phyloP scores from a whole-genome alignment of 345 rosid genomes.

The Reutealis trisperma region DNA sequence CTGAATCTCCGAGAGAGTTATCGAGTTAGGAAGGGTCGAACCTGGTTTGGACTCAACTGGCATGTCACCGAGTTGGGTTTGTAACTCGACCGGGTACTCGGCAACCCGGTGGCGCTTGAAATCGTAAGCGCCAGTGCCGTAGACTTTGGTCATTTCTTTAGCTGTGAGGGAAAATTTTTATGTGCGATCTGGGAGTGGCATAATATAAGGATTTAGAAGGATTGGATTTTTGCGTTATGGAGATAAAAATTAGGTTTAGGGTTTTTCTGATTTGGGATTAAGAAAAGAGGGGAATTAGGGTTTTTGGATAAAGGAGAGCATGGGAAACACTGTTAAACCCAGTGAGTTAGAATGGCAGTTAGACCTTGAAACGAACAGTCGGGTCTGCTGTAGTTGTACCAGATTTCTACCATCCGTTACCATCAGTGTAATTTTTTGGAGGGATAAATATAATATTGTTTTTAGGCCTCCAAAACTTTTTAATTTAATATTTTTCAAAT shows the following conservation, averaged over 20 bases:
- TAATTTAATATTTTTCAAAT: too few species aligned
- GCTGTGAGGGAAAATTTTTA: not conserved
- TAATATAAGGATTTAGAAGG: not conserved
- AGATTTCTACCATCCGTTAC: too few species aligned
- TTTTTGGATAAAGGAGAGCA: not conserved
- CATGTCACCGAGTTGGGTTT: constrained; percentile 42
- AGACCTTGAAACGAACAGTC: not conserved
- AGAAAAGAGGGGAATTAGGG: not conserved
- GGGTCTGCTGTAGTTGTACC: too few species aligned
- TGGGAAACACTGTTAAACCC: not conserved
- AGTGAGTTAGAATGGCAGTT: not conserved
- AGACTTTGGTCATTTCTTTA: constrained; percentile 69
- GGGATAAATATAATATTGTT: too few species aligned
- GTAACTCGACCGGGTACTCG: constrained; percentile 83
- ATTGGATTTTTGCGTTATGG: not conserved
- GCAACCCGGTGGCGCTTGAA: constrained; percentile 99
- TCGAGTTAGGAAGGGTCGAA: constrained; percentile 67
- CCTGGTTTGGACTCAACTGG: constrained; percentile 64
- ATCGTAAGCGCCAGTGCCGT: constrained; percentile 93
- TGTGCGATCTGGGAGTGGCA: not conserved
- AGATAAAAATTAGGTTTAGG: not conserved
- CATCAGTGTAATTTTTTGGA: too few species aligned
- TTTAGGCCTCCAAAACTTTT: too few species aligned
- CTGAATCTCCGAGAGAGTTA: constrained; percentile 87
- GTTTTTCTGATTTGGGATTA: not conserved